These are phyloP conservation scores for Fraxinus americana DNA, from an alignment of 257 asterid genomes.

Conservation along the genomic window DNA sequence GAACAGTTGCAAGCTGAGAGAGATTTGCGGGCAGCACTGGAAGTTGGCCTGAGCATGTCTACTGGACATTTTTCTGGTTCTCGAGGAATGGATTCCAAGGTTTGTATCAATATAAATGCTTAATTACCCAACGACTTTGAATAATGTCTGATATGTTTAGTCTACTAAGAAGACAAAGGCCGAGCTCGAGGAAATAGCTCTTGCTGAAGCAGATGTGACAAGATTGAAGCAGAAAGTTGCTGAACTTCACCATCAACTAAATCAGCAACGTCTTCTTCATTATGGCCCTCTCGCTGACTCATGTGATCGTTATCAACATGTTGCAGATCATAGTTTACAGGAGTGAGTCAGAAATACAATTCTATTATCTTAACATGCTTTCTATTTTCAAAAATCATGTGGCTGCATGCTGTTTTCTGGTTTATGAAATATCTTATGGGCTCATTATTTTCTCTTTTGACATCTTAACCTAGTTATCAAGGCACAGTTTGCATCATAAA, in stretches of 20 bases:
- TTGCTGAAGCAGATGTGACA: constrained; percentile 98
- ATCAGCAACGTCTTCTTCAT: constrained; percentile 92
- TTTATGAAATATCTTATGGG: background rate
- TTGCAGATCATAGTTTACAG: constrained; percentile 54
- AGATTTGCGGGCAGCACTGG: constrained; percentile 92
- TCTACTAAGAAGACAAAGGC: constrained; percentile 72
- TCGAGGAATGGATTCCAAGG: constrained; percentile 92
- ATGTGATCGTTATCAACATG: constrained; percentile 59
- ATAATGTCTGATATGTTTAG: constrained; percentile 28
- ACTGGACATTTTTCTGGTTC: constrained; percentile 78
- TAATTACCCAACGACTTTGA: constrained; percentile 23
- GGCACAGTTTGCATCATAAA: background rate
- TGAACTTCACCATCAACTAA: constrained; percentile 92
- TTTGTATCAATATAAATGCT: constrained; percentile 30
- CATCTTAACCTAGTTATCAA: background rate
- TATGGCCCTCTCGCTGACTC: constrained; percentile 75
- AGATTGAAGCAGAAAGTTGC: constrained; percentile 96
- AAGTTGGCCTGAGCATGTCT: constrained; percentile 95
- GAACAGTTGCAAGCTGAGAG: constrained; percentile 98
- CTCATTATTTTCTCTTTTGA: background rate
- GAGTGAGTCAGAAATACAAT: constrained; percentile 53
- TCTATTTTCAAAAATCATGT: background rate
- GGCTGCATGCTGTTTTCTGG: background rate
- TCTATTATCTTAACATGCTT: background rate
- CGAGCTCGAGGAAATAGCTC: constrained; percentile 98